Conservation (phyloP, 345 rosid genomes). For the Eucalyptus sp. region DNA sequence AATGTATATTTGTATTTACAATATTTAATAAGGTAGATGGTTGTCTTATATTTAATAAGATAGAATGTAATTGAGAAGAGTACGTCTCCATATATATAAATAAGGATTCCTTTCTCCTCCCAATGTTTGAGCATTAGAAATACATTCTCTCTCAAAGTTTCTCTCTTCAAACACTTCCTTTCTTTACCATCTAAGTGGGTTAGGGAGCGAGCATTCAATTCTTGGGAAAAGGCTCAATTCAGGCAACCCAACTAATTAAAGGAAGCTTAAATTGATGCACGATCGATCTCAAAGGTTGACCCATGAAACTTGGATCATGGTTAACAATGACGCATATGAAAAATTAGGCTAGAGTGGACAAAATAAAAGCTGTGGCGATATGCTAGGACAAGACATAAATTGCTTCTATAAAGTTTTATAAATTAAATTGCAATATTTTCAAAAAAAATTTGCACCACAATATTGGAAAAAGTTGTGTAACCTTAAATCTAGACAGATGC, state of each 20-base stretch:
- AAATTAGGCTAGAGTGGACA: background rate
- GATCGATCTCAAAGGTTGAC: rapidly evolving
- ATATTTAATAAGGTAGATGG: background rate
- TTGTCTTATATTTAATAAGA: too few species aligned
- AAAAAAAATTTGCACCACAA: background rate
- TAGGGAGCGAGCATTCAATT: background rate
- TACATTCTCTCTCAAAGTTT: too few species aligned
- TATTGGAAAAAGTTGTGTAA: too few species aligned
- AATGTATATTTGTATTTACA: background rate
- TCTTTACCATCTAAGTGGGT: background rate
- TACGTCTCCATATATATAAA: too few species aligned
- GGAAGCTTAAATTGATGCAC: too few species aligned
- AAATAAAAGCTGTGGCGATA: background rate
- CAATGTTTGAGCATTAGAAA: too few species aligned
- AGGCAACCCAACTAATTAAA: too few species aligned
- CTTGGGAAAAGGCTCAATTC: too few species aligned
- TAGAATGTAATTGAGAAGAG: background rate
- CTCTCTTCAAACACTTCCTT: background rate
- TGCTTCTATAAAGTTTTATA: background rate
- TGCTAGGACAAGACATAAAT: background rate
- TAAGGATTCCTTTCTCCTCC: background rate
- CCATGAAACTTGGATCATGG: rapidly evolving
- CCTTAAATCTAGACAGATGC: background rate
- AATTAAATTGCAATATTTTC: background rate
- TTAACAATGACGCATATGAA: background rate